Base-by-base conservation (phyloP, 2,329 filamentous ascomycete species). In the Neonectria hederae region DNA sequence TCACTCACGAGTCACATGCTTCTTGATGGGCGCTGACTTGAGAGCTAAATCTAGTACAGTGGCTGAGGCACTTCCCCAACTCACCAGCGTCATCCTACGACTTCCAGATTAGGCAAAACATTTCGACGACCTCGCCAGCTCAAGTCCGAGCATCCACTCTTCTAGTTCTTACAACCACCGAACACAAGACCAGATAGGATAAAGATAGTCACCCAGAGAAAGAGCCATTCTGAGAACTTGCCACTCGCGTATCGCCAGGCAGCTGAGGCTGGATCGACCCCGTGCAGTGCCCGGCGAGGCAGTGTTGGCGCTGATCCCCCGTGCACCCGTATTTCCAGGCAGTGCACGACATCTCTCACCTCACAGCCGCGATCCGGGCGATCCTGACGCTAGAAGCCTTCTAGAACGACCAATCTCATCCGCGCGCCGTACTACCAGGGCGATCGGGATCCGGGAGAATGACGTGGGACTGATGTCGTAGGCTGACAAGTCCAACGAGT, bases 341-440 rank as follows among this genome's bases (percentile, higher is more conserved):
- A 35, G 57, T 54, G 49, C 57, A 54, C 9, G 40, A 19, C 40
- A 14, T 32, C 51, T 10, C 22, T 26, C 14, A 54, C 30, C 22
- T n/a, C 40, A 40, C 40, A 43, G 49, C 24, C 43, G 43, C 43
- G 13, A 24, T 46, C 43, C 21, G 7, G 21, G 11, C 30, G 24
- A 24, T 32, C 26, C 28, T 21, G 7, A 8, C 56, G n/a, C 35
- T 35, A 53, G 49, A 59, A 59, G 49, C 38, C 49, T 59, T 59
- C 49, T 17, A 46, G 49, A 59, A 59, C 26, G 48, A 6, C 46
- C 40, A 52, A 59, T 53, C 28, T 32, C 24, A 40, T 54, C 57
- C 35, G 21, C 49, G 28, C 32, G 26, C 19, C 51, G 30, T n/a
- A 32, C 7, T 13, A 32, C 30, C n/a, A 11, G 48, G 48, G 48